Evolutionary conservation across 2,329 filamentous ascomycete species (phyloP), one percentile per base, ranked within the genome.

Genomic region (Aspergillus fructus): DNA sequence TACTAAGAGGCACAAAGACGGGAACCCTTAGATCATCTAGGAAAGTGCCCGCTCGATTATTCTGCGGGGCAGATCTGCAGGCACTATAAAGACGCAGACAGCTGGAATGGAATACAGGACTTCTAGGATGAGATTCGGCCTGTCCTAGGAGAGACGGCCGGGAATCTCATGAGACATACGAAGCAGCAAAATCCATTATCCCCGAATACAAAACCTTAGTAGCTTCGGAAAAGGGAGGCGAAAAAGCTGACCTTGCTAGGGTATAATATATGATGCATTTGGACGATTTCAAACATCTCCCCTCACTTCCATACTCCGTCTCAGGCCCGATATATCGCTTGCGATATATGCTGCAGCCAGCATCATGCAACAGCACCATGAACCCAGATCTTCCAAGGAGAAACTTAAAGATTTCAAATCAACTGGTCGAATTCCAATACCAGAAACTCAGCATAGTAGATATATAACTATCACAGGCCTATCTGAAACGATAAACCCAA

Each of bases 91-190:
- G 65, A 67, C 43, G 54, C 55, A 12, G 62, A 66, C n/a, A 63
- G 62, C 1, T 67, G 62, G 64, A 66, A 68, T 49, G 61, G 66
- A 33, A 60, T 59, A 15, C 62, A 68, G 49, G 71, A 77, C 56
- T 75, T 77, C 55, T 76, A 70, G 66, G 67, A 73, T 47, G 58
- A 53, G 49, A 58, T 77, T 56, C 63, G 71, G 43, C 67, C 65
- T 3, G 61, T 76, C 62, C 69, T 76, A 56, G 65, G 53, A 66
- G 74, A 39, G 74, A 77, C 64, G 73, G 74, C 45, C 77, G 73
- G 70, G 74, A 72, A n/a, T 61, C 65, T 33, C 65, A 68, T 55
- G 71, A 73, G 50, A 71, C 68, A 45, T 77, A 74, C 50, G 67
- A 73, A 17, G 61, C 70, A 54, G 72, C 72, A 43, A 62, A 71